Evolutionary conservation across 495 filamentous ascomycete genomes (phyloP).

Genomic region (Margaritispora aquatica): DNA sequence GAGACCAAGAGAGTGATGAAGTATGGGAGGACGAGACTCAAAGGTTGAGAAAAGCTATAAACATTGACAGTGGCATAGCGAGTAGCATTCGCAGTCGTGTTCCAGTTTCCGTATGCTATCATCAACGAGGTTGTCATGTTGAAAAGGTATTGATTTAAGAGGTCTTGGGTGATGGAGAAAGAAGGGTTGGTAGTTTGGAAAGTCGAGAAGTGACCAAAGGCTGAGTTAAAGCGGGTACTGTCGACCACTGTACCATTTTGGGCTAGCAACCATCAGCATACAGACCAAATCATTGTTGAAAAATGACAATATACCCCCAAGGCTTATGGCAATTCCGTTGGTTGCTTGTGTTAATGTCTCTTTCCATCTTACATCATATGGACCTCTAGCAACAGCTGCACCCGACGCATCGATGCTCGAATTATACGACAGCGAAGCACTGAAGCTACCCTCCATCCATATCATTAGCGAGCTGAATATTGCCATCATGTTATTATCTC

Average conservation of each 20-base stretch:
- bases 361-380: background rate
- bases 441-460: background rate
- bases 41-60: conserved; percentile 19
- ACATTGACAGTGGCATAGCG: conserved; percentile 9
- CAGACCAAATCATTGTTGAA: background rate
- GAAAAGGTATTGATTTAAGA: conserved; percentile 19
- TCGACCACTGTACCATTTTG: conserved; percentile 1
- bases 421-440: background rate
- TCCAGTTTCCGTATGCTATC: conserved; percentile 12
- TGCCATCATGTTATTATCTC: conserved; percentile 9
- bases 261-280: background rate
- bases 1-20: conserved; percentile 15
- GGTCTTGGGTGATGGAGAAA: conserved; percentile 16
- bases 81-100: background rate
- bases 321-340: background rate
- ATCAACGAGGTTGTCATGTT: conserved; percentile 22
- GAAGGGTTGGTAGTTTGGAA: background rate
- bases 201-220: conserved; percentile 14
- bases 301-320: background rate
- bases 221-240: conserved; percentile 9
- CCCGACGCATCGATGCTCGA: background rate
- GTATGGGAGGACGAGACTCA: conserved; percentile 22
- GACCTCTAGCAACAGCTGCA: background rate
- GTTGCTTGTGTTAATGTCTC: background rate
- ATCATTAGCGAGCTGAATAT: background rate